A percentile compares a stretch with the other conserved stretches of the same genome.
phyloP scores from a whole-genome alignment of 1,284 basidiomycete genomes.

The Trametes pubescens region DNA sequence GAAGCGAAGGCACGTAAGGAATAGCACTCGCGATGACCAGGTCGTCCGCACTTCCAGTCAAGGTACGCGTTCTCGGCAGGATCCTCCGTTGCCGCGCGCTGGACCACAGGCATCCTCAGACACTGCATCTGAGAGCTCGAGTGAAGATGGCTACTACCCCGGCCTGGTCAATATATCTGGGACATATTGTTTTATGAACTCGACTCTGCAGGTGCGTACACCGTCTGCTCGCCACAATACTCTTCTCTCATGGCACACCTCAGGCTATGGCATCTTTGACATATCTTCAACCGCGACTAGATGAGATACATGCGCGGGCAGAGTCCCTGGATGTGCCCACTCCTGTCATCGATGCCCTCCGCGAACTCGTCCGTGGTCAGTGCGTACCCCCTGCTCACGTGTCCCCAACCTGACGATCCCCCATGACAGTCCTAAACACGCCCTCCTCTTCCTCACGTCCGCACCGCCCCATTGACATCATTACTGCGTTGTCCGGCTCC shows the following conservation, averaged over 20 bases:
- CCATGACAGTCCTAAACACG: constrained; percentile 70
- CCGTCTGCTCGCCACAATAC: background rate
- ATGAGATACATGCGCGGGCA: constrained; percentile 75
- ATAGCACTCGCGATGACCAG: constrained; percentile 65
- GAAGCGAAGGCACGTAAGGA: constrained; percentile 53
- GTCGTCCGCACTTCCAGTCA: constrained; percentile 38
- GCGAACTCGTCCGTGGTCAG: constrained; percentile 71
- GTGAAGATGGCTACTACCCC: constrained; percentile 69
- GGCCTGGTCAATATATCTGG: constrained; percentile 95
- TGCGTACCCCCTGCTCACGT: constrained; percentile 28
- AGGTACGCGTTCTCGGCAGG: constrained; percentile 18
- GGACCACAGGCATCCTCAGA: constrained; percentile 12
- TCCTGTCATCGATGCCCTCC: constrained; percentile 83
- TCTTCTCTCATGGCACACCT: constrained; percentile 9
- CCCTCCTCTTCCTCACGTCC: constrained; percentile 65
- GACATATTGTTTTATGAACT: constrained; percentile 95
- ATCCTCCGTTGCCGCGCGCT: background rate
- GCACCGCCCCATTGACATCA: constrained; percentile 76
- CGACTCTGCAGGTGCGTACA: constrained; percentile 80
- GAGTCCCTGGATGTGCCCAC: constrained; percentile 80
- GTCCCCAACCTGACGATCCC: constrained; percentile 31
- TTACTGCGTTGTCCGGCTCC: constrained; percentile 69
- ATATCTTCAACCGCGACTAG: constrained; percentile 80
- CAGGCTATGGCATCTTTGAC: constrained; percentile 86
- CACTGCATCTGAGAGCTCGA: constrained; percentile 28